Percentiles rank a stretch among this genome's conserved stretches.
phyloP scores from a whole-genome alignment of 352 stramenopile species.

The Phytopythium delawarense region DNA sequence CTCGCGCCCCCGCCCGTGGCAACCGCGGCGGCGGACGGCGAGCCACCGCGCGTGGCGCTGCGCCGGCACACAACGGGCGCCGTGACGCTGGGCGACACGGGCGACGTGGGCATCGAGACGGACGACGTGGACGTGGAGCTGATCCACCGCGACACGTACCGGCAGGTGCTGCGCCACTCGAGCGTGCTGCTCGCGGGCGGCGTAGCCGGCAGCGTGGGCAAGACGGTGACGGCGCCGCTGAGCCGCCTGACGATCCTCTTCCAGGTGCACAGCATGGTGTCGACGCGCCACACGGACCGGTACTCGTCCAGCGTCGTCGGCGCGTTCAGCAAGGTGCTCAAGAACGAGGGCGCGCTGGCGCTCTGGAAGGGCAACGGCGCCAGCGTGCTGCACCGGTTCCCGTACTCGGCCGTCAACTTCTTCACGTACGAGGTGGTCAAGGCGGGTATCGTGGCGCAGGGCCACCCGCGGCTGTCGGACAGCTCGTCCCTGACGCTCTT shows the following conservation, averaged over 20 bases:
- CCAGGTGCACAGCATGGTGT: constrained; percentile 96
- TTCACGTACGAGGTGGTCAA: constrained; percentile 94
- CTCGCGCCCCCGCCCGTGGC: constrained; percentile 11
- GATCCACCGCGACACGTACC: constrained; percentile 59
- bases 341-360: constrained; percentile 88
- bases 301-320: constrained; percentile 70
- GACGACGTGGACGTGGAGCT: constrained; percentile 75
- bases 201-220: constrained; percentile 93
- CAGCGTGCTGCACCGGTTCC: constrained; percentile 94
- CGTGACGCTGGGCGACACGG: constrained; percentile 76
- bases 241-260: constrained; percentile 95
- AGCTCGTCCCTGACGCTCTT: constrained; percentile 79
- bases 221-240: constrained; percentile 94
- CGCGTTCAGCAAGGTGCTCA: constrained; percentile 90
- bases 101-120: constrained; percentile 74
- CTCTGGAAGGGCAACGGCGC: constrained; percentile 97
- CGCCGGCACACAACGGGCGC: constrained; percentile 77
- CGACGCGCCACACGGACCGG: constrained; percentile 77
- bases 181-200: constrained; percentile 87
- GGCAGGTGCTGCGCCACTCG: constrained; percentile 71
- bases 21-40: constrained; percentile 10
- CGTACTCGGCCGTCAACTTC: constrained; percentile 97
- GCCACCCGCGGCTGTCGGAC: constrained; percentile 66
- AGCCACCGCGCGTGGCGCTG: constrained; percentile 37
- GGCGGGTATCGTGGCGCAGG: constrained; percentile 59